Base-by-base conservation (phyloP, 2,329 filamentous ascomycete species). In the Cephalotrichum gorgonifer region DNA sequence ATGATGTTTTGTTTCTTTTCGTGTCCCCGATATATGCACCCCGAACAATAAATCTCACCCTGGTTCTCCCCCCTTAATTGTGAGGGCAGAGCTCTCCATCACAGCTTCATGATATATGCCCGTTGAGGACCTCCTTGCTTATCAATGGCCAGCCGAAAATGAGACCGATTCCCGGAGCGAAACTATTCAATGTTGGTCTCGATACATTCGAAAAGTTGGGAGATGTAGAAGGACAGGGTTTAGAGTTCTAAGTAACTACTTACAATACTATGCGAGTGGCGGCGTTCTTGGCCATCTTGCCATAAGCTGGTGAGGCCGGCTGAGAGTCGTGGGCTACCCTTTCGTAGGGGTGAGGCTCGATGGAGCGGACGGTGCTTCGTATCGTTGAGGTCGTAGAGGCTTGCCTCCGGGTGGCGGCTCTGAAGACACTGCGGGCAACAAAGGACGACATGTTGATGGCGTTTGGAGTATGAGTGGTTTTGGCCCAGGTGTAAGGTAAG, bases 311-410 rank as follows among this genome's bases (percentile, higher is more conserved):
- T 28, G 49, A 51, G n/a, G 60, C 60, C 12, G 59, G 43, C 51
- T 55, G 55, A 47, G 60, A 58, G 22, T 55, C 54, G 15, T 54
- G 47, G 41, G 64, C 55, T 14, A 64, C 53, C 44, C 64, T 60
- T 55, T 64, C 59, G 43, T 66, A 65, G 48, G 64, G 62, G 47
- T 67, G 64, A 49, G 63, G 41, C 53, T 67, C 64, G 54, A 64
- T 59, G 30, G 59, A 54, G 48, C 63, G 62, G 33, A 58, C 60
- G 31, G 58, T 59, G 31, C 56, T 57, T 49, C 65, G 62, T 39
- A 64, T 54, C 35, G 65, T 56, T 51, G 65, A 67, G 55, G 65
- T 54, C 35, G 65, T 56, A 51, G 65, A 67, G 55, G 65, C 64
- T 20, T 62, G 62, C 39, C 65, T 60, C 49, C 59, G 58, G 48